Evolutionary conservation across 2,329 filamentous ascomycete species (phyloP).

Genomic region (Orbilia oligospora): DNA sequence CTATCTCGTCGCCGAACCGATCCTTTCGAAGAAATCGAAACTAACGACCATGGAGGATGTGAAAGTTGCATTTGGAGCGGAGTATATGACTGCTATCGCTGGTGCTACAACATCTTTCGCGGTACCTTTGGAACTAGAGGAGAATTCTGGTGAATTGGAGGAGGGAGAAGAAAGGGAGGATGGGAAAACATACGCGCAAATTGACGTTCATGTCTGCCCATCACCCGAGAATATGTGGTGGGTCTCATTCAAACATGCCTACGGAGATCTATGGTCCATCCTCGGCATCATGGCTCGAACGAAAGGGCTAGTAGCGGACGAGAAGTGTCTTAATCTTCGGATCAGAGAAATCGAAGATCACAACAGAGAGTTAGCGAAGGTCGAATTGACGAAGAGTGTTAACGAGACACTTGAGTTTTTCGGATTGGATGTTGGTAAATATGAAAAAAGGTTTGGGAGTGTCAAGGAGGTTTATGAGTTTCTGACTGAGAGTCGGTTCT

Average conservation of each 20-base stretch:
- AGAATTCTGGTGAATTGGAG: not conserved
- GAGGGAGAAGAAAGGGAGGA: slow-evolving; percentile 13
- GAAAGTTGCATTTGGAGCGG: slow-evolving; percentile 32
- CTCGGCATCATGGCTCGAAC: slow-evolving; percentile 76
- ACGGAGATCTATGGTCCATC: slow-evolving; percentile 80
- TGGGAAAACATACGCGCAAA: slow-evolving; percentile 73
- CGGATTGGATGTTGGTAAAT: slow-evolving; percentile 72
- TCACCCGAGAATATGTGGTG: slow-evolving; percentile 71
- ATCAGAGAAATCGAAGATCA: slow-evolving; percentile 77
- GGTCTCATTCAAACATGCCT: slow-evolving; percentile 77
- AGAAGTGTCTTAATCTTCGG: slow-evolving; percentile 76
- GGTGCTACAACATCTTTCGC: slow-evolving; percentile 69
- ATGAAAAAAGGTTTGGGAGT: slow-evolving; percentile 72
- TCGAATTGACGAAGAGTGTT: slow-evolving; percentile 76
- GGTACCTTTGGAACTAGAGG: slow-evolving; percentile 66
- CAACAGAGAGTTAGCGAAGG: slow-evolving; percentile 72
- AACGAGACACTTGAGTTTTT: slow-evolving; percentile 74
- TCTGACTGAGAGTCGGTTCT: slow-evolving; percentile 73
- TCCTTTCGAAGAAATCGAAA: slow-evolving; percentile 10
- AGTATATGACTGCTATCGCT: slow-evolving; percentile 12
- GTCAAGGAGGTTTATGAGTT: slow-evolving; percentile 76
- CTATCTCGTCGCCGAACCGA: slow-evolving; percentile 72
- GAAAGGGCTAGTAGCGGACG: slow-evolving; percentile 77
- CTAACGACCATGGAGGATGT: not conserved
- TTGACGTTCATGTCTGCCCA: slow-evolving; percentile 76